Evolutionary conservation across 2,329 filamentous ascomycete species (phyloP).

Genomic region (Fusarium compactum): DNA sequence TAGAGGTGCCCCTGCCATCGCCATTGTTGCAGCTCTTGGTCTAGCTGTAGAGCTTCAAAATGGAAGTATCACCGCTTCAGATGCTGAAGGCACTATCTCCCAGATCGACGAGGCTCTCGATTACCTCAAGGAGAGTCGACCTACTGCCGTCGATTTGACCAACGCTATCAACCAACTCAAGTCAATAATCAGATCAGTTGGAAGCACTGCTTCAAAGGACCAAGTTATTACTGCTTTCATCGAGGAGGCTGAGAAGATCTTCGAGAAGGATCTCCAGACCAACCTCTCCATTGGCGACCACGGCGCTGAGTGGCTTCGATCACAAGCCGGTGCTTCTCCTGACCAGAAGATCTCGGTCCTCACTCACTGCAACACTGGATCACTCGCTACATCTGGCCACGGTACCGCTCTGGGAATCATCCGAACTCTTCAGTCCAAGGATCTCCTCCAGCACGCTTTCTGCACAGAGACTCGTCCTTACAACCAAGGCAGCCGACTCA

Average conservation of each 20-base stretch:
- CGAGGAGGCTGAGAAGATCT: constrained; percentile 83
- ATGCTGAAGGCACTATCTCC: constrained; percentile 69
- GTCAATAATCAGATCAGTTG: constrained; percentile 65
- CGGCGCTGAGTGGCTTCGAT: constrained; percentile 85
- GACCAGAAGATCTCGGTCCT: constrained; percentile 77
- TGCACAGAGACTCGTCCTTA: constrained; percentile 98
- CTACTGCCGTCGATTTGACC: constrained; percentile 93
- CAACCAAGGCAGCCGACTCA: constrained; percentile 95
- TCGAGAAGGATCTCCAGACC: constrained; percentile 86
- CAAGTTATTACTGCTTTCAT: constrained; percentile 79
- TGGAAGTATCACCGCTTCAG: constrained; percentile 58
- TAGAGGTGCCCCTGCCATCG: constrained; percentile 90
- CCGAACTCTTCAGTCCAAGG: constrained; percentile 77
- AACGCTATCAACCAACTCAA: constrained; percentile 90
- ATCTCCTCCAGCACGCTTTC: constrained; percentile 82
- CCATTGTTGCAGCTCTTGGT: constrained; percentile 93
- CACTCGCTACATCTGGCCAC: constrained; percentile 96
- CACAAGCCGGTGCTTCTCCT: constrained; percentile 64
- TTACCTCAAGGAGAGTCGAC: constrained; percentile 88
- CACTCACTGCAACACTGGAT: constrained; percentile 98
- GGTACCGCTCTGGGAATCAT: constrained; percentile 96
- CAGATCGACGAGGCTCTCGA: constrained; percentile 83
- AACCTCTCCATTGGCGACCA: constrained; percentile 87
- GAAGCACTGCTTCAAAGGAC: constrained; percentile 57
- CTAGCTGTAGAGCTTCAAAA: constrained; percentile 85